These are phyloP conservation scores for Colletotrichum melonis DNA, from an alignment of 2,329 filamentous ascomycete species.

Conservation along the genomic window DNA sequence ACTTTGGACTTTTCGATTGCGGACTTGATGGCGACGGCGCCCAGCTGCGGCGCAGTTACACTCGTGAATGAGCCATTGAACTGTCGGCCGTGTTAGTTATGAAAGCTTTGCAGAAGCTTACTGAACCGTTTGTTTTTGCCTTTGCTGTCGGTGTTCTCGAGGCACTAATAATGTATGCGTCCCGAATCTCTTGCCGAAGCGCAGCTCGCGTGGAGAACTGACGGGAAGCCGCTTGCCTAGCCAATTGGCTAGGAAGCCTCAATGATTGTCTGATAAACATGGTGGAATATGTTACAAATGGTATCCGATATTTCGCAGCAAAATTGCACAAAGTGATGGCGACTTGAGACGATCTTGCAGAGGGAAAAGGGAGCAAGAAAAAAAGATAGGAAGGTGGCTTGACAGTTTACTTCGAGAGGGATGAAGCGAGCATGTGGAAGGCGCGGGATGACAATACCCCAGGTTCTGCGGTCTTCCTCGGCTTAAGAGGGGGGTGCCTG, in stretches of 20 bases:
- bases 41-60: conserved; percentile 87
- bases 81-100: conserved; percentile 56
- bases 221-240: conserved; percentile 54
- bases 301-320: neutral
- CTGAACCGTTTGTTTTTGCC: conserved; percentile 58
- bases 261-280: conserved; percentile 49
- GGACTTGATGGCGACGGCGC: conserved; percentile 90
- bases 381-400: conserved; percentile 25
- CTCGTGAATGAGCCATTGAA: conserved; percentile 93
- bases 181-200: conserved; percentile 77
- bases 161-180: conserved; percentile 94
- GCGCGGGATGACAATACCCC: conserved; percentile 27
- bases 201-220: conserved; percentile 58
- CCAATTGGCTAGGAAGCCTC: conserved; percentile 48
- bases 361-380: neutral
- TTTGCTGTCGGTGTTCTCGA: conserved; percentile 91
- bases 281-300: conserved; percentile 18
- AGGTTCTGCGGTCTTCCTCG: conserved; percentile 33
- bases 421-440: conserved; percentile 33
- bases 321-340: conserved; percentile 2
- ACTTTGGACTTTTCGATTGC: conserved; percentile 88
- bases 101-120: neutral
- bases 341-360: conserved; percentile 18
- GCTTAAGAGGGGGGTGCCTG: conserved; percentile 28
- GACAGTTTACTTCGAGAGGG: conserved; percentile 5